Evolutionary conservation across 2,329 filamentous ascomycete species (phyloP).

Genomic region (Dendrostoma leiphaemia): DNA sequence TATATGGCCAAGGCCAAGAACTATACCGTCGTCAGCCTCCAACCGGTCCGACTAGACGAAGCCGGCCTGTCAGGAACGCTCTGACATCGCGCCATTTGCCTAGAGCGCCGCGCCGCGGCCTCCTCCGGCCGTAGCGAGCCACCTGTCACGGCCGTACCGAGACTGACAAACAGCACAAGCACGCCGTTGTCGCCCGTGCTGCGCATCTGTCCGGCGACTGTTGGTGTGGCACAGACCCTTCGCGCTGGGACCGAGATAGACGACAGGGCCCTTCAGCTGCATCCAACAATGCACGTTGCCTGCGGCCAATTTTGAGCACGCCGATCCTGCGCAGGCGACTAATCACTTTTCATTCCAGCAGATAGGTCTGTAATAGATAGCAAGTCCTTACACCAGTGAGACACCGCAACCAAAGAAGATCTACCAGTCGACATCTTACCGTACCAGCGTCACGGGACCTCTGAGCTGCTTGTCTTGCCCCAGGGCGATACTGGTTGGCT

Average conservation of each 20-base stretch:
- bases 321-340: neutral
- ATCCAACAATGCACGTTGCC: slow-evolving; percentile 3
- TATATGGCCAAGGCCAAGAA: neutral
- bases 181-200: slow-evolving; percentile 1
- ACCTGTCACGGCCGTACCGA: neutral
- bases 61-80: neutral
- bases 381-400: neutral
- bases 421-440: neutral
- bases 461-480: neutral
- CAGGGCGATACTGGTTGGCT: neutral
- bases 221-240: slow-evolving; percentile 9
- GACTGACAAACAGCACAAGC: neutral
- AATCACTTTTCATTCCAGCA: neutral
- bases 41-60: neutral
- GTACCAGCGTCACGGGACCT: neutral
- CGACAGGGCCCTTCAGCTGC: slow-evolving; percentile 1
- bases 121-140: slow-evolving; percentile 5
- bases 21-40: neutral
- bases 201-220: slow-evolving; percentile 2
- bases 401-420: neutral
- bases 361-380: neutral
- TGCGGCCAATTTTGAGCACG: neutral
- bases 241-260: slow-evolving; percentile 12
- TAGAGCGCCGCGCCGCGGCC: neutral
- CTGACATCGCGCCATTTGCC: neutral